Percentiles rank a stretch among this genome's conserved stretches.
These are phyloP conservation scores for Colletotrichum melonis DNA, from an alignment of 2,329 filamentous ascomycete species.

Conservation along the genomic window DNA sequence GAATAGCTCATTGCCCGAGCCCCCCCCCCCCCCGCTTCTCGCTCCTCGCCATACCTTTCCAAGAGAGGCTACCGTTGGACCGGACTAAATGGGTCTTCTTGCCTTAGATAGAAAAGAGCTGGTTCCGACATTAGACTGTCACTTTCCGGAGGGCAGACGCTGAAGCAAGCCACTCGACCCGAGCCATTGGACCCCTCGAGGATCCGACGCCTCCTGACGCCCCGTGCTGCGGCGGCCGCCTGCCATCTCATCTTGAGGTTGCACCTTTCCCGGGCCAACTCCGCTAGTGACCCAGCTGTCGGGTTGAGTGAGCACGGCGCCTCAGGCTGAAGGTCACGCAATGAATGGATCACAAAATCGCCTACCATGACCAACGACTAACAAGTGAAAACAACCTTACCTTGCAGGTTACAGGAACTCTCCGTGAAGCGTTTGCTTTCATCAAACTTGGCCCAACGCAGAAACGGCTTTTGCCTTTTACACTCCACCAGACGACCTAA, in stretches of 20 bases:
- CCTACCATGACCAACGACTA: neutral
- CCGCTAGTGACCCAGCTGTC: conserved; percentile 21
- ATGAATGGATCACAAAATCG: neutral
- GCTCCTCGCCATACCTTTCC: neutral
- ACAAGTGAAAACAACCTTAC: neutral
- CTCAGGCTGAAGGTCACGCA: neutral
- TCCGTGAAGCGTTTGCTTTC: neutral
- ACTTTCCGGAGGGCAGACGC: conserved; percentile 6
- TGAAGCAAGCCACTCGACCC: conserved; percentile 28
- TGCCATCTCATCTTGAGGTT: conserved; percentile 29
- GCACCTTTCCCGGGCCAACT: conserved; percentile 5
- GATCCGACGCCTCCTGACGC: conserved; percentile 13
- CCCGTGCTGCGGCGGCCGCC: conserved; percentile 20
- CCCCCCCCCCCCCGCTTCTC: neutral
- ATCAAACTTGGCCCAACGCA: neutral
- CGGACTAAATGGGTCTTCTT: neutral
- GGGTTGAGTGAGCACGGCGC: conserved; percentile 1
- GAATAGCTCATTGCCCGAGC: neutral
- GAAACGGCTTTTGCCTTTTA: neutral
- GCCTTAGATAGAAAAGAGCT: neutral
- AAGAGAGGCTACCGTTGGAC: neutral
- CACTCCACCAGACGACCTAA: neutral
- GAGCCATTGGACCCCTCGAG: conserved; percentile 11
- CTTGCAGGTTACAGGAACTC: neutral
- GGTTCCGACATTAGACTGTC: neutral